These are phyloP conservation scores for Smittium mucronatum DNA, from an alignment of 371 early-diverging fungal genomes.

Conservation along the genomic window DNA sequence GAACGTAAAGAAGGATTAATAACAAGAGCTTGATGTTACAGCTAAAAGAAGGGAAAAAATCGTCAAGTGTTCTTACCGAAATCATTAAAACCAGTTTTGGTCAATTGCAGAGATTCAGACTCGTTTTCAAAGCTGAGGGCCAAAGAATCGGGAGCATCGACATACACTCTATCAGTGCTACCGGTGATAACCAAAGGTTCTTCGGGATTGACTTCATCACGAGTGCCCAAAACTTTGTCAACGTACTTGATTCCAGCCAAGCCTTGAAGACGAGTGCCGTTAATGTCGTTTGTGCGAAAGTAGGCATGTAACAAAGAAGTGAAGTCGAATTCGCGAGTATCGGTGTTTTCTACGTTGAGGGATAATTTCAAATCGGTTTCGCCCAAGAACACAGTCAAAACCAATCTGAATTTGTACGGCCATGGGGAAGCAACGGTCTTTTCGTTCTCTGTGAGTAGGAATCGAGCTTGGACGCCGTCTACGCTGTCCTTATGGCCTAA, in stretches of 20 bases:
- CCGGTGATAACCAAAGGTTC: slow-evolving; percentile 42
- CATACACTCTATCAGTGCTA: slow-evolving; percentile 68
- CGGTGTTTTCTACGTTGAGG: slow-evolving; percentile 56
- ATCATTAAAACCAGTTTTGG: slow-evolving; percentile 50
- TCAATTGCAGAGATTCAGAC: slow-evolving; percentile 32
- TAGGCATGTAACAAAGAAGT: slow-evolving; percentile 86
- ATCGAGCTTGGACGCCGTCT: slow-evolving; percentile 46
- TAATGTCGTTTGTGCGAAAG: slow-evolving; percentile 54
- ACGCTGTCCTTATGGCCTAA: slow-evolving; percentile 36
- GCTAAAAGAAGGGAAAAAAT: too few species aligned
- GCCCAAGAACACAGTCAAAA: slow-evolving; percentile 65
- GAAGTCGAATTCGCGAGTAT: slow-evolving; percentile 56
- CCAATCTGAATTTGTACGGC: slow-evolving; percentile 62
- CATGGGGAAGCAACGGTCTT: slow-evolving; percentile 46
- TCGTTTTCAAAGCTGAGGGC: slow-evolving; percentile 37
- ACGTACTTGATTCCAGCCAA: slow-evolving; percentile 42
- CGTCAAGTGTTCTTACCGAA: too few species aligned
- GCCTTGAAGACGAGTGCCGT: slow-evolving; percentile 45
- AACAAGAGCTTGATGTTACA: neutral
- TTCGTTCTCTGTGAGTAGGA: slow-evolving; percentile 49
- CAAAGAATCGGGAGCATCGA: slow-evolving; percentile 38
- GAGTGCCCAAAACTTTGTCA: slow-evolving; percentile 55
- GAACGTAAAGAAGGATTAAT: neutral
- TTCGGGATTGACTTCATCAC: slow-evolving; percentile 22
- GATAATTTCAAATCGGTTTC: slow-evolving; percentile 50